Conservation (phyloP, 2,329 filamentous ascomycete species). For the Meredithiella fracta region DNA sequence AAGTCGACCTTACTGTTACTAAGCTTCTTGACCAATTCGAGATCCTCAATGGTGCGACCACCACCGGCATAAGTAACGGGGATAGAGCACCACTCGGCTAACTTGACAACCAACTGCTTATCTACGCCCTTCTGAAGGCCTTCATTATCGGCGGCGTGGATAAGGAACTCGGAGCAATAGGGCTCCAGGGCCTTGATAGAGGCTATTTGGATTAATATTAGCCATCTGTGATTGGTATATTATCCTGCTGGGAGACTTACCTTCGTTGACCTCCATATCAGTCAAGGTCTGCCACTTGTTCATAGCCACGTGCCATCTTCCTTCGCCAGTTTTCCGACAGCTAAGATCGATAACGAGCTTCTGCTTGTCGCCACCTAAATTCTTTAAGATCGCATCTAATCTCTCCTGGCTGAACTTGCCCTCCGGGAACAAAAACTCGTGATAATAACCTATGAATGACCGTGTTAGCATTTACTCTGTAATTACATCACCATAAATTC, state of each 20-base stretch:
- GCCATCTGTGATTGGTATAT: background rate
- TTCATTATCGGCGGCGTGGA: constrained; percentile 94
- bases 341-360: constrained; percentile 92
- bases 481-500: background rate
- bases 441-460: constrained; percentile 73
- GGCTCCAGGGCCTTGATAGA: constrained; percentile 69
- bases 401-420: constrained; percentile 65
- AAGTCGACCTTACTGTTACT: constrained; percentile 74
- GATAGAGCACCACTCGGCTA: constrained; percentile 76
- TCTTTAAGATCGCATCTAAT: constrained; percentile 55
- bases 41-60: constrained; percentile 64
- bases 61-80: constrained; percentile 95
- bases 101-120: constrained; percentile 56
- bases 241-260: constrained; percentile 29
- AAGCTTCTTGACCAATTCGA: constrained; percentile 63
- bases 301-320: constrained; percentile 92
- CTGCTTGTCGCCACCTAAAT: constrained; percentile 55
- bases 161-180: constrained; percentile 90
- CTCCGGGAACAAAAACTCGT: constrained; percentile 87
- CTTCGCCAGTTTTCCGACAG: constrained; percentile 55
- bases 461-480: background rate
- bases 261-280: constrained; percentile 81
- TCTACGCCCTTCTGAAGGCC: constrained; percentile 86
- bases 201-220: constrained; percentile 32
- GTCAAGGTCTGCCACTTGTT: constrained; percentile 98